Conservation (phyloP, 768 basidiomycete genomes). For the Lentinus brumalis region DNA sequence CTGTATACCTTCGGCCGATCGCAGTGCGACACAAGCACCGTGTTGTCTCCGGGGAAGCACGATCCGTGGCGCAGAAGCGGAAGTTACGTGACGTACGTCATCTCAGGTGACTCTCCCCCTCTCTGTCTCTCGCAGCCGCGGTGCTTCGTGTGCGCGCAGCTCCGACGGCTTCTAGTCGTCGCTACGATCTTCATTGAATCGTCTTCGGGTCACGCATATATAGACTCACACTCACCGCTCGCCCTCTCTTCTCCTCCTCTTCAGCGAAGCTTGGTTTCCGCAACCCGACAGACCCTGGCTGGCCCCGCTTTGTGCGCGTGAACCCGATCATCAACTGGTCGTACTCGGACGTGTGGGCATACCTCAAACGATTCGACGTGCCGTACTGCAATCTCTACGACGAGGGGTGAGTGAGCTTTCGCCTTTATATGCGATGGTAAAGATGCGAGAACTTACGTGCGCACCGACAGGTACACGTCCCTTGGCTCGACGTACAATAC, state of each 20-base stretch:
- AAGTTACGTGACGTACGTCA: no score
- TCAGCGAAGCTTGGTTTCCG: conserved; percentile 70
- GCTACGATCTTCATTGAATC: no score
- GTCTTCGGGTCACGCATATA: not conserved
- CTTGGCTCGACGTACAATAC: conserved; percentile 96
- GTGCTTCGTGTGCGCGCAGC: no score
- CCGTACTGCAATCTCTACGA: conserved; percentile 92
- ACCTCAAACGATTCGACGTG: conserved; percentile 70
- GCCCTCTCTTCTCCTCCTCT: no score
- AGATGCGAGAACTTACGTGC: not conserved
- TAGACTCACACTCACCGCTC: not conserved
- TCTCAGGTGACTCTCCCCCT: no score
- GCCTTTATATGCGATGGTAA: not conserved
- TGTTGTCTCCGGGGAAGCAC: no score
- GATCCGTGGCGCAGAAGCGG: no score
- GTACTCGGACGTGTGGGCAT: conserved; percentile 88
- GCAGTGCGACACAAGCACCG: no score
- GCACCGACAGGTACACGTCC: conserved; percentile 80
- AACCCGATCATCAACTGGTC: conserved; percentile 98
- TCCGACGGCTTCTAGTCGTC: no score
- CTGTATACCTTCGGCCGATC: no score
- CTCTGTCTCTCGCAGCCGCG: no score
- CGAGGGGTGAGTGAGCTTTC: conserved; percentile 58
- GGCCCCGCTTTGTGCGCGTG: conserved; percentile 88
- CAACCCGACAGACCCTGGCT: conserved; percentile 83